These are phyloP conservation scores for Vairimorpha necatrix DNA, from an alignment of 371 early-diverging fungal species.

Conservation along the genomic window DNA sequence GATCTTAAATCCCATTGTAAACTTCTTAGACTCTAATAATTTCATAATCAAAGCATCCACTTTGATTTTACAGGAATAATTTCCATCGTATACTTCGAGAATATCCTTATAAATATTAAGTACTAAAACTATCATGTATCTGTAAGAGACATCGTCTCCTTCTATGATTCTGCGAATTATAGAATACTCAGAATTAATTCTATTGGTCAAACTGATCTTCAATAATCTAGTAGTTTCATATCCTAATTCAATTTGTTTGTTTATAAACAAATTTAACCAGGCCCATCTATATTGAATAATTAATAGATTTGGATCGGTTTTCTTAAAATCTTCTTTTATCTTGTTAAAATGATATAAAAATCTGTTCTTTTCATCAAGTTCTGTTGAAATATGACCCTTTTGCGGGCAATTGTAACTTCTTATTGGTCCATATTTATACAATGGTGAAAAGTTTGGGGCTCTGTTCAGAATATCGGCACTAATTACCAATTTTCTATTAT, in stretches of 20 bases:
- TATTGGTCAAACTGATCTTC: conserved; percentile 32
- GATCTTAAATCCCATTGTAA: conserved; percentile 33
- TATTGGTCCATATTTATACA: neutral
- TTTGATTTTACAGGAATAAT: conserved; percentile 26
- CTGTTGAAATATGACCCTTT: conserved; percentile 26
- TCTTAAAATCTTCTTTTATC: conserved; percentile 28
- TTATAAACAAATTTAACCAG: conserved; percentile 49
- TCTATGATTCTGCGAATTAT: conserved; percentile 59
- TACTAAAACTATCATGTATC: conserved; percentile 63
- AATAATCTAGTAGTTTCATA: conserved; percentile 16
- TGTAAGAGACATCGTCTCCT: conserved; percentile 56
- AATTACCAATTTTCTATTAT: conserved; percentile 43
- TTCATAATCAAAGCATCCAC: conserved; percentile 30
- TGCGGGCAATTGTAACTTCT: conserved; percentile 21
- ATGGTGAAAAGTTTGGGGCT: neutral
- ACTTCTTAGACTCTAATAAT: conserved; percentile 27
- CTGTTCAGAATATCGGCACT: conserved; percentile 11
- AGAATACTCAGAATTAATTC: conserved; percentile 50
- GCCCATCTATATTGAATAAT: conserved; percentile 56
- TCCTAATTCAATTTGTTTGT: neutral
- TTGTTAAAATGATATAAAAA: conserved; percentile 30
- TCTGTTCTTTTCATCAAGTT: conserved; percentile 2
- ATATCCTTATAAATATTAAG: conserved; percentile 31
- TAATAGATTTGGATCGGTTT: conserved; percentile 33
- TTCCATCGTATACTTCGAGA: conserved; percentile 60